Base-by-base conservation (phyloP, 2,329 filamentous ascomycete genomes). In the Colletotrichum sp. region DNA sequence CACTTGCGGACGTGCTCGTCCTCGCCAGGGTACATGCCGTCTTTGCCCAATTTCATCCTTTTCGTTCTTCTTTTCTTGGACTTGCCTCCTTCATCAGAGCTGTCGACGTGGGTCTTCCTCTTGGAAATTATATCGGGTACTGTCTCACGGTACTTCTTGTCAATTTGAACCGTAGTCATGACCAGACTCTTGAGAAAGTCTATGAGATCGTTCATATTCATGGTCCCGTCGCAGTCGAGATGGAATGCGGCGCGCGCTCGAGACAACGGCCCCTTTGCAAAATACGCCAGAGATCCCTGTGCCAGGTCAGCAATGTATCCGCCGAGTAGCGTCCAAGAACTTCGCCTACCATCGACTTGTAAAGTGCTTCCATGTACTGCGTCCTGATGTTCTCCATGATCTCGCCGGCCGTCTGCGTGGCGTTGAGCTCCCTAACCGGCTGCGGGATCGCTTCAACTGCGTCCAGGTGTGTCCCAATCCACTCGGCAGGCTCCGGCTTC, bases 241-340 rank as follows among this genome's bases (percentile, higher is more conserved):
- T 92, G 90, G 76, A 95, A 95, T 16, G 92, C 90, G 61, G 92
- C 93, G 73, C 94, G 90, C 59, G 93, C 92, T 77, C 94, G 89
- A 58, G 94, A 94, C 24, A 97, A 85, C 2, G 94, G 93, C 1
- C 94, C 94, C 84, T 97, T 97, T 24, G 93, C 93, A 82, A 96
- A 96, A 82, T 96, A 97, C 72, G 94, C 94, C 70, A 96, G 84
- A 5, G 94, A 95, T 38, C 93, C 94, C 88, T 94, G 57, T 11
- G 33, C 6, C 5, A 62, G 24, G 77, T 81, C 21, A 79, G 76
- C 33, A 36, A 18, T 34, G 8, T 24, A 5, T 72, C 18, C 16
- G 36, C 29, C 21, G 83, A 84, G 61, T 83, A 51, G 24, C 7
- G 55, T 18, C 12, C 18, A 51, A 43, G 11, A 5, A 33, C 79